Conservation (phyloP, 2,329 filamentous ascomycete species). For the Botrytis elliptica region DNA sequence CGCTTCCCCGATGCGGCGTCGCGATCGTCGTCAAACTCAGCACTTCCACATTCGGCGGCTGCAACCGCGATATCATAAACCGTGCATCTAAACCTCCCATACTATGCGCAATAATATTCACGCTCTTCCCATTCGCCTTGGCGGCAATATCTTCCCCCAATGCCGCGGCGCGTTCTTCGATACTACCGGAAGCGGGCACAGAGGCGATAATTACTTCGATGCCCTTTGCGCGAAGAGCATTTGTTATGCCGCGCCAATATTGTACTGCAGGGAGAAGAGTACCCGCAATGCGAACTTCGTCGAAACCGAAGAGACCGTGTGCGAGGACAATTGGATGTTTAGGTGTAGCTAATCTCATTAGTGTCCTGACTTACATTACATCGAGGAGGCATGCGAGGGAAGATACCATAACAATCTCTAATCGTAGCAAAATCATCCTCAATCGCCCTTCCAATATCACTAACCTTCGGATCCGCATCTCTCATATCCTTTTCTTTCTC, state of each 20-base stretch:
- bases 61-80: slow-evolving; percentile 61
- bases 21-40: slow-evolving; percentile 42
- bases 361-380: background rate
- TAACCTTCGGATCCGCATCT: slow-evolving; percentile 48
- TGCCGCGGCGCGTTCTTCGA: slow-evolving; percentile 58
- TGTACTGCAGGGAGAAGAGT: slow-evolving; percentile 53
- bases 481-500: slow-evolving; percentile 22
- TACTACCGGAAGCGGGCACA: slow-evolving; percentile 60
- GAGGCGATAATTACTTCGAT: slow-evolving; percentile 58
- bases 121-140: slow-evolving; percentile 51
- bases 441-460: slow-evolving; percentile 50
- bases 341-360: slow-evolving; percentile 46
- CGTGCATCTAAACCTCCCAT: slow-evolving; percentile 66
- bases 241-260: slow-evolving; percentile 65
- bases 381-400: background rate
- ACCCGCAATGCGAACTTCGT: slow-evolving; percentile 53
- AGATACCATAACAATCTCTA: slow-evolving; percentile 54
- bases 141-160: slow-evolving; percentile 55
- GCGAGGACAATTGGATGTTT: slow-evolving; percentile 63
- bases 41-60: slow-evolving; percentile 48
- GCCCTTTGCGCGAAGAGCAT: slow-evolving; percentile 54
- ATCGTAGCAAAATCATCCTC: slow-evolving; percentile 62
- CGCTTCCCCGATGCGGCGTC: slow-evolving; percentile 42
- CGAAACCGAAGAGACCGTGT: slow-evolving; percentile 64
- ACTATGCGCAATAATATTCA: slow-evolving; percentile 74